Conservation (phyloP, 164 flowering plant genomes). For the Vitis labrusca region DNA sequence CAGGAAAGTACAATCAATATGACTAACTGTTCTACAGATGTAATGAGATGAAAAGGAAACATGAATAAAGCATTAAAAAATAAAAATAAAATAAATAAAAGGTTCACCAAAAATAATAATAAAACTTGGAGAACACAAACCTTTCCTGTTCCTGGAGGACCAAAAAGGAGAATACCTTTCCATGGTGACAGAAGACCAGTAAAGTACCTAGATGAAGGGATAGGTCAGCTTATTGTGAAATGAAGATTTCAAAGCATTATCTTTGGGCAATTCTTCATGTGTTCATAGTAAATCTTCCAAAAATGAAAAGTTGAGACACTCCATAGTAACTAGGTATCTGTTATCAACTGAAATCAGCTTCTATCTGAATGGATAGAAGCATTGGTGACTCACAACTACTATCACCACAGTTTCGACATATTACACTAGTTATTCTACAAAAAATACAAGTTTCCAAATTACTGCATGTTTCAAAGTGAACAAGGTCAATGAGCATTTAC, state of each 20-base stretch:
- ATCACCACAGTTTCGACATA: too few species aligned
- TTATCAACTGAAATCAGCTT: too few species aligned
- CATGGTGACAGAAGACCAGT: constrained; percentile 96
- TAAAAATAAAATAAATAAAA: neutral
- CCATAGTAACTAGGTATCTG: neutral
- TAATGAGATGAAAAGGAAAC: neutral
- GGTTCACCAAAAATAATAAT: neutral
- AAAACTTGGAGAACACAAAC: constrained; percentile 33
- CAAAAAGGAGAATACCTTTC: constrained; percentile 98
- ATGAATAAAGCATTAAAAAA: neutral
- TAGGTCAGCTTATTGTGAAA: constrained; percentile 9
- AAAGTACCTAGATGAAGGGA: constrained; percentile 62
- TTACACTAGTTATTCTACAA: too few species aligned
- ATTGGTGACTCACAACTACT: too few species aligned
- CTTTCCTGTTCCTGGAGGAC: constrained; percentile 99
- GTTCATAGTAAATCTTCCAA: neutral
- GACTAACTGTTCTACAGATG: too few species aligned
- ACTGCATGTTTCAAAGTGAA: neutral
- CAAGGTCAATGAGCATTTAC: neutral
- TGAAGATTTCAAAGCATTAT: neutral
- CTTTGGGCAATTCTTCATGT: neutral
- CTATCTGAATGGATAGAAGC: too few species aligned
- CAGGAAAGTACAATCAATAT: too few species aligned
- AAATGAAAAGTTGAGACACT: neutral
- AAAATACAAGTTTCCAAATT: too few species aligned